These are phyloP conservation scores for Diversispora eburnea DNA, from an alignment of 192 early-diverging fungal species.

Conservation along the genomic window DNA sequence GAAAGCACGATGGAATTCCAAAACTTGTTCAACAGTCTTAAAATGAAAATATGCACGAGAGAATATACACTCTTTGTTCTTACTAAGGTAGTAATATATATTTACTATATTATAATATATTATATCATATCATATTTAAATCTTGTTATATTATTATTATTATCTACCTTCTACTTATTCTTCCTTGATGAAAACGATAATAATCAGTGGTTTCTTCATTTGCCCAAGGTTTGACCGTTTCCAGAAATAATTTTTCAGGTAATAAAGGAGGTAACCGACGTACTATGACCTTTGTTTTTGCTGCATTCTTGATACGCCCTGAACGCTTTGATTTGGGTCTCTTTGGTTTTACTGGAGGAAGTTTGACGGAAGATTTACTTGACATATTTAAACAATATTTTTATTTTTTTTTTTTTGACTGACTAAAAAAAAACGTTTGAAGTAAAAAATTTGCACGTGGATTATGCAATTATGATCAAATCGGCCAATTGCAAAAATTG, in stretches of 20 bases:
- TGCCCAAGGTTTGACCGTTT: constrained; percentile 56
- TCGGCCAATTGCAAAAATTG: no score
- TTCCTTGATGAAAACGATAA: constrained; percentile 60
- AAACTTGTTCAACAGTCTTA: constrained; percentile 57
- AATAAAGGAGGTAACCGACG: constrained; percentile 73
- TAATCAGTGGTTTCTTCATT: constrained; percentile 46
- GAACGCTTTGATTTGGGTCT: constrained; percentile 32
- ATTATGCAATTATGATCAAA: no score
- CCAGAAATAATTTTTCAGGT: constrained; percentile 66
- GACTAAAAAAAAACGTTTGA: no score
- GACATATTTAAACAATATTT: no score
- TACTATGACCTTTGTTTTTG: constrained; percentile 70
- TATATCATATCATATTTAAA: no score
- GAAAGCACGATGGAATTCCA: constrained; percentile 71
- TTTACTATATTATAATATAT: background rate
- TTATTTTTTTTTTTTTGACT: no score
- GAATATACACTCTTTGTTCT: constrained; percentile 66
- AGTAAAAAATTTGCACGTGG: no score
- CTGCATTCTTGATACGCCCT: constrained; percentile 32
- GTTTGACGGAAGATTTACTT: no score
- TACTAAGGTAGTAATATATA: constrained; percentile 39
- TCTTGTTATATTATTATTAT: no score
- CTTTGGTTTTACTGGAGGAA: background rate
- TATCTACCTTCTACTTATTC: constrained; percentile 68
- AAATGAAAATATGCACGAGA: constrained; percentile 79